Evolutionary conservation across 192 early-diverging fungal genomes (phyloP), one percentile per base, ranked within the genome.

Genomic region (Coemansia sp.): DNA sequence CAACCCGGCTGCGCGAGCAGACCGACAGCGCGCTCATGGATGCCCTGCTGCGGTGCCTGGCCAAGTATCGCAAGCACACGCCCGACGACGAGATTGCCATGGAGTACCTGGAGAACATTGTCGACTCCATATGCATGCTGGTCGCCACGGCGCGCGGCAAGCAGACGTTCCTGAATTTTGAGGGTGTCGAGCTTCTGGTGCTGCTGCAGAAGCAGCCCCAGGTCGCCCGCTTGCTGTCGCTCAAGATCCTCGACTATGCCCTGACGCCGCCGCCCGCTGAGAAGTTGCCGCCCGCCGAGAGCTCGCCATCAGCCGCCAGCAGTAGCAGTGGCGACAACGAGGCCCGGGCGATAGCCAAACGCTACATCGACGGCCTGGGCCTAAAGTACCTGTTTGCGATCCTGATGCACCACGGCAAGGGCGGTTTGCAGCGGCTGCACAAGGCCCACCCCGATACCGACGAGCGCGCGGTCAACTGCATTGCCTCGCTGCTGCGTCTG

Each of bases 31-130:
- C 19, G 0, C 85, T 88, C 1, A 68, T 93, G 14, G 89, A 91
- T 50, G 67, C 80, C 1, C 57, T 94, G 25, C 69, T 97, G 20
- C 83, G 69, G 34, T 76, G 84, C n/a, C 52, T 92, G 27, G 65
- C 88, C 38, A 55, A 50, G 5, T 87, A 86, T 63, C 77, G 78
- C 30, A 79, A 82, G 49, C 64, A 54, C 29, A 90, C 95, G 58
- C 94, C 96, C 2, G 67, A 73, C 12, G 86, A 91, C 41, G 82
- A 80, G 5, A 91, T 94, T 54, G 94, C 95, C 53, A 76, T 84
- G 32, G 96, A 99, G 55, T 79, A 92, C 70, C 70, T 99, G 77
- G 96, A 96, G 55, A 97, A 95, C 62, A 70, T 91, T 15, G 91
- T 97, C 60, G 87, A 93, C 66, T 73, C 81, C 5, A 45, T 97